Percentiles rank a stretch among this genome's conserved stretches.
Evolutionary conservation across 2,329 filamentous ascomycete species (phyloP).

Genomic region (Aspergillus novofumigatus): DNA sequence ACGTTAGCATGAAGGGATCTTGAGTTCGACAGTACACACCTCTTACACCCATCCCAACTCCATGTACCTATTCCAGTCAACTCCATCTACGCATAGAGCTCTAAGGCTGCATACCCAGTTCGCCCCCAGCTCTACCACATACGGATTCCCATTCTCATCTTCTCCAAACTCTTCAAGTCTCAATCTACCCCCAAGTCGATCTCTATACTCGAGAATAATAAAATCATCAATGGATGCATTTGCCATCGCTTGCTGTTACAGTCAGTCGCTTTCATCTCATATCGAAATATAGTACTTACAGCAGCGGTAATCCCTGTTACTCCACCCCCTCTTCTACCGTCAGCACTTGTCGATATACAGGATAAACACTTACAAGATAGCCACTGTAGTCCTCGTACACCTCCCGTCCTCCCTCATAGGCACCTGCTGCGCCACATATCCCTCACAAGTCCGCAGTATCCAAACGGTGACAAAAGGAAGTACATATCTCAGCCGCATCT

Average conservation of each 20-base stretch:
- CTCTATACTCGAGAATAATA: conserved; percentile 61
- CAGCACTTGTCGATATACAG: not conserved
- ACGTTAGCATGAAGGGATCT: not conserved
- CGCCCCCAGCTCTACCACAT: conserved; percentile 61
- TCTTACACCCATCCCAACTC: conserved; percentile 29
- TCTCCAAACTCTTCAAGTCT: conserved; percentile 56
- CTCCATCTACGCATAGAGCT: not conserved
- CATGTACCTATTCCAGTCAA: conserved; percentile 36
- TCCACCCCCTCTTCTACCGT: conserved; percentile 48
- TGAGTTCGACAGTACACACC: not conserved
- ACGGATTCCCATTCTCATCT: conserved; percentile 48
- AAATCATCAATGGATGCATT: conserved; percentile 62
- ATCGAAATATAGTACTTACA: conserved; percentile 26
- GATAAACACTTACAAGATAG: conserved; percentile 25
- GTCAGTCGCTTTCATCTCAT: not conserved
- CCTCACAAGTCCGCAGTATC: conserved; percentile 1
- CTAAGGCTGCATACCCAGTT: conserved; percentile 52
- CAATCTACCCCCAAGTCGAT: conserved; percentile 60
- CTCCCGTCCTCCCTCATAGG: conserved; percentile 7
- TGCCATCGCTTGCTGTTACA: conserved; percentile 51
- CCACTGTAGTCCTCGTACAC: conserved; percentile 32
- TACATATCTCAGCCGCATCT: not conserved
- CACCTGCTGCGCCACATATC: conserved; percentile 18
- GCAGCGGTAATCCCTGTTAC: conserved; percentile 62
- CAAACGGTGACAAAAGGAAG: not conserved